Conservation (phyloP, 1,284 basidiomycete genomes). For the Melanopsichium pennsylvanicum region DNA sequence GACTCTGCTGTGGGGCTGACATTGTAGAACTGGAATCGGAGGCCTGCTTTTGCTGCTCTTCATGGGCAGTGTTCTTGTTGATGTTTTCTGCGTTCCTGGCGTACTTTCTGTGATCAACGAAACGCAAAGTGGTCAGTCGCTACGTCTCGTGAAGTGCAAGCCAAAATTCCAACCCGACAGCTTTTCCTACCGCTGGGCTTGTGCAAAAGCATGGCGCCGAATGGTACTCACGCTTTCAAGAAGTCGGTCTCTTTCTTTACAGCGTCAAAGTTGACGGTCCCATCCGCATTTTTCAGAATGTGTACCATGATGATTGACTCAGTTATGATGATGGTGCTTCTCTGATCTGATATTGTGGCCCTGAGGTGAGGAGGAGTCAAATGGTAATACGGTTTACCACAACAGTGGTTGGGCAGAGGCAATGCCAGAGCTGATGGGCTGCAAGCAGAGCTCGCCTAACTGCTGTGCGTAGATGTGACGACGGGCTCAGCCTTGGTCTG, state of each 20-base stretch:
- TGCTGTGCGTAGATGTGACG: no score
- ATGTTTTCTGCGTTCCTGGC: constrained; percentile 43
- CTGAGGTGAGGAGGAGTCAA: background rate
- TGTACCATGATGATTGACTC: constrained; percentile 21
- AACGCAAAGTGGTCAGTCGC: no score
- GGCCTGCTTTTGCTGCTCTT: constrained; percentile 11
- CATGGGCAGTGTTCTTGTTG: constrained; percentile 29
- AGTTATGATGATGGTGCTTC: background rate
- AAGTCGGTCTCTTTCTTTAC: constrained; percentile 37
- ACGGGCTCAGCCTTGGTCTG: background rate
- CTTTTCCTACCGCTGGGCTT: no score
- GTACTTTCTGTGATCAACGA: constrained; percentile 27
- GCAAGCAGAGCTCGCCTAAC: background rate
- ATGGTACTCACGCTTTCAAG: constrained; percentile 46
- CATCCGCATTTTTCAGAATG: constrained; percentile 42
- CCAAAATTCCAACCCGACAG: no score
- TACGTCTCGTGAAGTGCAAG: no score
- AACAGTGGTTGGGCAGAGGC: background rate
- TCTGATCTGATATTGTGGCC: constrained; percentile 2
- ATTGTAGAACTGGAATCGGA: constrained; percentile 1
- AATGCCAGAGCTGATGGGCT: background rate
- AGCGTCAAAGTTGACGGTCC: constrained; percentile 48
- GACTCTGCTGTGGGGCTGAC: constrained; percentile 4
- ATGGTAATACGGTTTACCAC: no score
- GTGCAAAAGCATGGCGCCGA: no score